Evolutionary conservation across 768 basidiomycete species (phyloP), one percentile per base, ranked within the genome.

Genomic region (Boletus vermiculosoides): DNA sequence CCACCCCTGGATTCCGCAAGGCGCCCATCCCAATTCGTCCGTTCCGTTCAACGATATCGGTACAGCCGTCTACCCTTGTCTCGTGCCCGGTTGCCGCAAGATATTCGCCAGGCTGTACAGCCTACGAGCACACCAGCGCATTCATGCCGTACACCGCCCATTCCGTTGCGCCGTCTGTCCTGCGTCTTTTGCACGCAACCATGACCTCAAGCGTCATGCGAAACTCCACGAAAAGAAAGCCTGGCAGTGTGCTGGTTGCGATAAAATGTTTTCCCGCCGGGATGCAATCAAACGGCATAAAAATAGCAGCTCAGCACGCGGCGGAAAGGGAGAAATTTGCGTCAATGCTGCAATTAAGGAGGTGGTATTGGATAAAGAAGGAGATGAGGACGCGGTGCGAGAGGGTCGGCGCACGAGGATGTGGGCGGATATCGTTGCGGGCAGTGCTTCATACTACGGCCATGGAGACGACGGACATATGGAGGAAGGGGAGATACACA

Each of bases 281-380:
- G 90, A 92, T 67, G 89, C 89, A 4, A 86, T 91, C 66, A 88
- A 87, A 67, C 80, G 87, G 23, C 90, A 91, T 61, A 88, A 87
- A 70, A 84, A 86, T 63, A 79, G 80, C 45, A 79, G 77, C 33
- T 79, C 78, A 56, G 71, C 72, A 36, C 77, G 82, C 18, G 83
- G 81, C 18, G 76, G 77, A 11, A 81, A 77, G 60, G 78, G 78
- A 45, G 77, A 80, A 60, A 65, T 67, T 25, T 91, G 88, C 62
- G 70, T 82, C 42, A 74, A 73, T 13, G 85, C 85, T 44, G 82
- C 83, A 25, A 76, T 88, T 7, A 72, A 80, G 47, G 88, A 90
- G 67, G 83, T 88, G 18, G 78, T 83, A 31, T 75, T 66, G 61
- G 77, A 63, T 7, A 76, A 69, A 12, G 76, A 75, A 18, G 74